phyloP scores from a whole-genome alignment of 2,329 filamentous ascomycete genomes.

The Coniochaeta pulveracea region DNA sequence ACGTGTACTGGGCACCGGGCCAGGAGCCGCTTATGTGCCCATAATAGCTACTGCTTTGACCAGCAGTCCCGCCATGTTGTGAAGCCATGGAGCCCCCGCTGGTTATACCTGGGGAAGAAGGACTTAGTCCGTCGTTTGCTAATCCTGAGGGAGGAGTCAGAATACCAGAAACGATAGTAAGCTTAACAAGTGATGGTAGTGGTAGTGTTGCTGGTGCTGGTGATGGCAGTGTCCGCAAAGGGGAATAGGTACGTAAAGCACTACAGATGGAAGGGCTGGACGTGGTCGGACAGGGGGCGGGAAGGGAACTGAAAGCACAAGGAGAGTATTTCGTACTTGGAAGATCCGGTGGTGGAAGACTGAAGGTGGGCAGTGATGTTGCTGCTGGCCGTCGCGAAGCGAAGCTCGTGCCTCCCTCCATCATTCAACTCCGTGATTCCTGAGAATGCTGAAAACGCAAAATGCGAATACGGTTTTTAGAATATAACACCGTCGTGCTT shows the following conservation, averaged over 20 bases:
- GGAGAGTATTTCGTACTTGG: slow-evolving; percentile 27
- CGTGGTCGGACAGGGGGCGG: slow-evolving; percentile 23
- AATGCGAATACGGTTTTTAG: too few species aligned
- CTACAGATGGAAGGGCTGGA: slow-evolving; percentile 33
- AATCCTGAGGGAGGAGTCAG: slow-evolving; percentile 33
- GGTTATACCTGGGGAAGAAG: slow-evolving; percentile 48
- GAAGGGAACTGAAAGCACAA: too few species aligned
- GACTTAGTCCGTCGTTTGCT: slow-evolving; percentile 49
- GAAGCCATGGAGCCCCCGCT: slow-evolving; percentile 47
- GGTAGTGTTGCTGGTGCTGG: slow-evolving; percentile 11
- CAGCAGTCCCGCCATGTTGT: slow-evolving; percentile 28
- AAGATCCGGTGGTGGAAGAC: slow-evolving; percentile 49
- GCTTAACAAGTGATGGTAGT: slow-evolving; percentile 15
- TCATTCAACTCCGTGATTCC: neutral
- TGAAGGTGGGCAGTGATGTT: slow-evolving; percentile 56
- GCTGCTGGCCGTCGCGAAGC: slow-evolving; percentile 60
- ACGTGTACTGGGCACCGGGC: slow-evolving; percentile 35
- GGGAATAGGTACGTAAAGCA: slow-evolving; percentile 17
- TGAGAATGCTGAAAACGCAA: neutral
- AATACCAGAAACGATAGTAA: slow-evolving; percentile 20
- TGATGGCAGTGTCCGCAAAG: slow-evolving; percentile 6
- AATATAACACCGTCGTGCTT: too few species aligned
- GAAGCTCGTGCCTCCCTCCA: slow-evolving; percentile 39
- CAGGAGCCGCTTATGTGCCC: slow-evolving; percentile 44
- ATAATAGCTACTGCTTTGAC: slow-evolving; percentile 35